Conservation (phyloP, 1,284 basidiomycete species). For the Ceratobasidium sp. region DNA sequence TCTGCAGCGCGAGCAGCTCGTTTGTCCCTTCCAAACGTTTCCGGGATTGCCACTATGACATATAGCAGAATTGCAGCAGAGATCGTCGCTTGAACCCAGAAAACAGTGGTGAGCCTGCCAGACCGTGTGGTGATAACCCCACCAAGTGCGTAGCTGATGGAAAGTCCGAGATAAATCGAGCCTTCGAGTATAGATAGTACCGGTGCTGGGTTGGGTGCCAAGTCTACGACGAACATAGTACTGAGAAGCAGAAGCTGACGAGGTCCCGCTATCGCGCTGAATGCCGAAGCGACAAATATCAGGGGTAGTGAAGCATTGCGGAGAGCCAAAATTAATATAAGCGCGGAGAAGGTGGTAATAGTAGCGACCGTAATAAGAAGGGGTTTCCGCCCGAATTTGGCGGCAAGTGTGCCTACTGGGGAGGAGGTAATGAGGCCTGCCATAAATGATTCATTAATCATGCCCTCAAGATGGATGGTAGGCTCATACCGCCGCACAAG, state of each 20-base stretch:
- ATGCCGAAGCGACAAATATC: not conserved
- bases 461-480: not conserved
- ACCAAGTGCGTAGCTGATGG: constrained; percentile 34
- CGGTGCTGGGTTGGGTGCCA: constrained; percentile 6
- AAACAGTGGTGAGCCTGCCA: constrained; percentile 10
- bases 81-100: constrained; percentile 22
- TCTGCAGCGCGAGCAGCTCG: constrained; percentile 36
- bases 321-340: constrained; percentile 8
- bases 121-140: constrained; percentile 30
- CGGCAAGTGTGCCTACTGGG: constrained; percentile 35
- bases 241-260: constrained; percentile 20
- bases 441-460: not conserved
- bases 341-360: not conserved
- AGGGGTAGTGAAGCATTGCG: not conserved
- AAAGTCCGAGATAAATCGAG: constrained; percentile 2
- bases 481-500: constrained; percentile 25
- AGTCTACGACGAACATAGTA: constrained; percentile 39
- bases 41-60: constrained; percentile 20
- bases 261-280: constrained; percentile 6
- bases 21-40: constrained; percentile 32
- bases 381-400: constrained; percentile 38
- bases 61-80: constrained; percentile 9
- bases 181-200: constrained; percentile 38
- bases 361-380: constrained; percentile 13
- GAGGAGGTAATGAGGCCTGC: constrained; percentile 31